Percentiles rank a stretch among this genome's conserved stretches.
phyloP scores from a whole-genome alignment of 768 basidiomycete species.

The Termitomyces sp. region DNA sequence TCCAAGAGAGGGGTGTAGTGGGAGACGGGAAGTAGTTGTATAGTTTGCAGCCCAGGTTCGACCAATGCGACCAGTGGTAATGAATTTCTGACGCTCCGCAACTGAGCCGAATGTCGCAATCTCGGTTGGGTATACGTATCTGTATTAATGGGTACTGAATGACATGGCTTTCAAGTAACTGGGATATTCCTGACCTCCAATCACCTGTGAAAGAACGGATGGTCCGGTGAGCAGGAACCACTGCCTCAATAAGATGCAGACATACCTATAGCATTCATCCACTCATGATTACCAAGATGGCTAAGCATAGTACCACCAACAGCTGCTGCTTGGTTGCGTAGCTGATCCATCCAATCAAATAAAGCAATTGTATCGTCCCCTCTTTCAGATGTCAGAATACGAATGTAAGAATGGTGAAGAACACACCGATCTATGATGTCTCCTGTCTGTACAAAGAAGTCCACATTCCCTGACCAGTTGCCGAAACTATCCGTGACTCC shows the following conservation, averaged over 20 bases:
- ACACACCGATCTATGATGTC: constrained; percentile 89
- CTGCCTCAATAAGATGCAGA: constrained; percentile 4
- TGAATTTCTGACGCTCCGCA: constrained; percentile 62
- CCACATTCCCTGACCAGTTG: constrained; percentile 78
- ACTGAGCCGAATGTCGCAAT: constrained; percentile 78
- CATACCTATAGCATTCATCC: constrained; percentile 85
- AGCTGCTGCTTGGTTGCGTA: constrained; percentile 68
- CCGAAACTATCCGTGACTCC: constrained; percentile 66
- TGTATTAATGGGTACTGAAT: constrained; percentile 19
- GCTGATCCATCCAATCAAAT: constrained; percentile 78
- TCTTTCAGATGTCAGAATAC: constrained; percentile 31
- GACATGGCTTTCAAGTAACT: not conserved
- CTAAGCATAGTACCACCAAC: constrained; percentile 71
- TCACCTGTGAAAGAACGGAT: constrained; percentile 48
- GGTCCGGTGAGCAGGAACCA: not conserved
- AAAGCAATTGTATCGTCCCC: constrained; percentile 88
- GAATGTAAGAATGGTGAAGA: not conserved
- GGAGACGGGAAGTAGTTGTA: constrained; percentile 74
- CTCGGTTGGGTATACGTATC: constrained; percentile 83
- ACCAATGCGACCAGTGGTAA: constrained; percentile 75
- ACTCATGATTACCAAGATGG: constrained; percentile 92
- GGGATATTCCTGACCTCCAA: constrained; percentile 57
- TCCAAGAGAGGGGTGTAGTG: constrained; percentile 68
- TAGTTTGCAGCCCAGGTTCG: constrained; percentile 84
- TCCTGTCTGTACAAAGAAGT: constrained; percentile 91